Evolutionary conservation across 2,329 filamentous ascomycete genomes (phyloP), one percentile per base, ranked within the genome.

Genomic region (Rugonectria rugulosa): DNA sequence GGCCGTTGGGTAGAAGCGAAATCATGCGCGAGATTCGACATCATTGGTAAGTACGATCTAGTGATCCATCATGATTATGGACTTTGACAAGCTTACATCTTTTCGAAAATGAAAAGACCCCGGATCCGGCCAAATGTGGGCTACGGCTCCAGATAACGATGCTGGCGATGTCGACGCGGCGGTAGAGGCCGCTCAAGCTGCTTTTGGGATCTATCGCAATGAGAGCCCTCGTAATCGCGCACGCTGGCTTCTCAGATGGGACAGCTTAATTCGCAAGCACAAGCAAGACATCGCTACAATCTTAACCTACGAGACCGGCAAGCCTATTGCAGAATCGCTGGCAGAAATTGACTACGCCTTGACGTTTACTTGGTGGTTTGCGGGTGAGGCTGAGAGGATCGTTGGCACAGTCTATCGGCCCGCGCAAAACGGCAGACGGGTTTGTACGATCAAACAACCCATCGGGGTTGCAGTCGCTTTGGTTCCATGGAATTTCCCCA

Each of bases 371-470:
- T 80, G 80, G 72, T 87, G 83, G 83, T 86, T 86, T 58, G 73
- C 80, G 0, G 77, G 78, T 10, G 80, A 82, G 60, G 79, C 80
- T 71, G 45, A 65, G 12, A 37, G 63, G 0, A 59, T 61, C 1
- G 65, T 79, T 21, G 87, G 67, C 77, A 89, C 89, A 14, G 81
- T 81, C 0, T 80, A 88, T 5, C 81, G 84, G 40, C 77, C 80
- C 1, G 81, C 87, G 1, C 48, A 55, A 0, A 36, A 55, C 1
- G 34, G 60, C 4, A 78, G 89, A 6, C 79, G 89, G 11, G 80
- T 87, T 3, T 83, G 93, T 57, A 89, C 87, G 0, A 82, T 92
- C 63, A 93, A 93, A 37, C 72, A 75, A 49, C 74, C 74, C 1
- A 4, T 74, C 6, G 71, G 72, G 19, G 67, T 74, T 10, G 64